Base-by-base conservation (phyloP, 371 early-diverging fungal genomes). In the Saksenaea oblongispora region DNA sequence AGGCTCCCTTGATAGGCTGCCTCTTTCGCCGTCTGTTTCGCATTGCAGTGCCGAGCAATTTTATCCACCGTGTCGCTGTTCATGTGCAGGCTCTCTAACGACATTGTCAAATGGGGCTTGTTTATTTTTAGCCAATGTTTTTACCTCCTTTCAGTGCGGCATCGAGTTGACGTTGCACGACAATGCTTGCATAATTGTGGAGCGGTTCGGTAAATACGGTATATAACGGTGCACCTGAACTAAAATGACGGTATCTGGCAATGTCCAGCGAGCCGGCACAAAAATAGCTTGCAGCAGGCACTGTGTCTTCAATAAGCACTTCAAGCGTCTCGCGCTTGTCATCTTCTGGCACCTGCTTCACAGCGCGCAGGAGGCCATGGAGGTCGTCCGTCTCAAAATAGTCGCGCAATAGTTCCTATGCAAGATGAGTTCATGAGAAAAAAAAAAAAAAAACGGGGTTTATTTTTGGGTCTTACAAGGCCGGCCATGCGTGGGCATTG, bases 141-240 rank as follows among this genome's bases (percentile, higher is more conserved):
- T 24, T 61, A 61, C 71, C 73, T 24, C 71, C 72, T 53, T 65
- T 66, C 3, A 71, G 61, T 1, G 71, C 67, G 2, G 62, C 62
- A 34, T 59, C 69, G 3, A 91, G 64, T 39, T 84, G 80, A 10
- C 96, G 86, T 66, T 98, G 98, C 0, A 95, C 96, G 57, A 94
- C 69, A 37, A 98, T 79, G 64, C 97, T 96, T 56, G 97, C 91
- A 72, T 96, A 97, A 55, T 95, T 84, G n/a, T 95, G 86, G 53
- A 95, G 95, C 0, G 98, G 98, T 7, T 94, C 93, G 10, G 92
- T 92, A 67, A 94, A 94, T 56, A 92, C 84, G 14, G 94, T 91
- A 74, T 89, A 94, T 24, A 92, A 71, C 0, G 84, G 82, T 1
- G 87, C 84, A 39, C 81, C 87, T 35, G 88, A 81, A 0, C 88